Conservation (phyloP, 495 filamentous ascomycete genomes). For the Evernia prunastri region DNA sequence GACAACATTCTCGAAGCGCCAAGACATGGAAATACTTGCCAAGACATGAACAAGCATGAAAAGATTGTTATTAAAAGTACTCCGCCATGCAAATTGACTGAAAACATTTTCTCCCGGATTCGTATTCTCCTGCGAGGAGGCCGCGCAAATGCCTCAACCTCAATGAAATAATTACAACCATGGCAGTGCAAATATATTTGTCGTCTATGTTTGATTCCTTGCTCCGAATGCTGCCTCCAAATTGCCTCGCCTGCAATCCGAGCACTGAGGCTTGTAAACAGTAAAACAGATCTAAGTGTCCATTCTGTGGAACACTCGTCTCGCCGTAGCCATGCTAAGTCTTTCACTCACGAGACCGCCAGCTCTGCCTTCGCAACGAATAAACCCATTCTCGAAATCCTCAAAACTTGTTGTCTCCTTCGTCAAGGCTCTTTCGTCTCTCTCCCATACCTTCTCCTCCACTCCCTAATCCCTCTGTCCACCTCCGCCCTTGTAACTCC, state of each 20-base stretch:
- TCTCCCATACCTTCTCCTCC: slow-evolving; percentile 66
- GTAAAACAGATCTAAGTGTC: neutral
- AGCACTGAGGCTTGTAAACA: no score
- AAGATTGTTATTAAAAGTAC: no score
- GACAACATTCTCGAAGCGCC: slow-evolving; percentile 11
- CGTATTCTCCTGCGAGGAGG: neutral
- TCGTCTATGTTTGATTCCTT: slow-evolving; percentile 4
- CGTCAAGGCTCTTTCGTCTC: slow-evolving; percentile 14
- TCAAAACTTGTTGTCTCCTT: neutral
- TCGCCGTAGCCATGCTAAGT: neutral
- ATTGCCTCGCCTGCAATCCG: slow-evolving; percentile 1
- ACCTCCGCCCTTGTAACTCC: slow-evolving; percentile 75
- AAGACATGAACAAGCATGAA: no score
- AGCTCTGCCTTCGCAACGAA: neutral
- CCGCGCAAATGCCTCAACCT: slow-evolving; percentile 6
- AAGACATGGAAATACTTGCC: no score
- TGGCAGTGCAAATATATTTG: no score
- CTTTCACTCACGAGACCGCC: neutral
- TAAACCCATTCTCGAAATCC: neutral
- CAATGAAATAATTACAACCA: no score
- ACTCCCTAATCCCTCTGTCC: slow-evolving; percentile 70
- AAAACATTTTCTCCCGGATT: slow-evolving; percentile 5
- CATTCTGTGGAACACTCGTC: neutral
- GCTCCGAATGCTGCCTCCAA: neutral
- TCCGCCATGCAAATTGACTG: slow-evolving; percentile 18